Base-by-base conservation (phyloP, 2,329 filamentous ascomycete genomes). In the Aspergillus spinulosporus region DNA sequence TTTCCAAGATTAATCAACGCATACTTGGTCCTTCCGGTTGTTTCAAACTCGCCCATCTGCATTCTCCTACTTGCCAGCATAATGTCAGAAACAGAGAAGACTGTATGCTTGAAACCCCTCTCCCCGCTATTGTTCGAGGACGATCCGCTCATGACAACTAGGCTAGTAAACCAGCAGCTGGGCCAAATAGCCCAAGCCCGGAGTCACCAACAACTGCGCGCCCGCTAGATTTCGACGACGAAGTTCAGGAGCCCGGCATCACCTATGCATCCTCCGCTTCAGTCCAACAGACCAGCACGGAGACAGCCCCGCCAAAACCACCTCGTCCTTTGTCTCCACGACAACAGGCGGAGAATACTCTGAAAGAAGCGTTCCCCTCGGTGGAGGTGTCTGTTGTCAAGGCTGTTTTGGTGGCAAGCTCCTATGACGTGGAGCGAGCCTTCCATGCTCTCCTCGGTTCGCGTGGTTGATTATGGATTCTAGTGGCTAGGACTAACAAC, bases 381-480 rank as follows among this genome's bases (percentile, higher is more conserved):
- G 89, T 97, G 59, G 94, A 99, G 52, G 72, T 77, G 5, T 74
- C 85, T 45, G 88, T 99, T 46, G 84, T 99, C 73, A 96, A 88
- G 74, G 94, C 94, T 31, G 89, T 99, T 0, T 77, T 99, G 62
- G 82, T 84, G 28, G 94, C 94, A 11, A 97, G 94, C 72, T 83
- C 87, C 57, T 93, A 92, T 58, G 86, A 88, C 67, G 87, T 97
- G 48, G 94, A 99, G 74, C 89, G 91, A 32, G 93, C 94, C 11
- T 99, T 99, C 77, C 94, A 97, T 76, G 94, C 94, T 36, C 82
- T 99, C 43, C 82, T 99, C 44, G 89, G 90, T 90, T 80, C 59
- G 82, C 68, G 29, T n/a, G 5, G 29, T 11, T 21, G 21, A 39
- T 36, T 29, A 15, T 5, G 14, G 15, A 11, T 14, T 29, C 39